Conservation (phyloP, 768 basidiomycete genomes). For the Kwoniella dejecticola region DNA sequence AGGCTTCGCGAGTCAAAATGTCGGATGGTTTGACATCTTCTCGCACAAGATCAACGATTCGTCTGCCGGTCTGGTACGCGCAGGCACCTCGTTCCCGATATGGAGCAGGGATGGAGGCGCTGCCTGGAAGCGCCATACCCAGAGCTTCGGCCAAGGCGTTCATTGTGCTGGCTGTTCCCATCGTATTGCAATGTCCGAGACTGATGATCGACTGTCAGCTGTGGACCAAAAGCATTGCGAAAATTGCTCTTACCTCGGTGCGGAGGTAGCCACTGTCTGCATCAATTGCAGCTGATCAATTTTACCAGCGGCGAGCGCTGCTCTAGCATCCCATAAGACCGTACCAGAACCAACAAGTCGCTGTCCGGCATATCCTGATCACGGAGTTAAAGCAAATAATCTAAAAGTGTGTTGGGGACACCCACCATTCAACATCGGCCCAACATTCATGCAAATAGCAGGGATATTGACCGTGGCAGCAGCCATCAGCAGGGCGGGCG, state of each 20-base stretch:
- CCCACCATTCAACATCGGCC: conserved; percentile 51
- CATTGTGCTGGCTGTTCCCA: conserved; percentile 54
- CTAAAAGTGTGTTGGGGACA: no score
- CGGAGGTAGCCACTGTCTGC: conserved; percentile 41
- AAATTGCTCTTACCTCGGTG: conserved; percentile 29
- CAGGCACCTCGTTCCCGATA: conserved; percentile 54
- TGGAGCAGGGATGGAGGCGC: conserved; percentile 49
- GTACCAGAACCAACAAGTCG: conserved; percentile 46
- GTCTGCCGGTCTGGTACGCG: conserved; percentile 47
- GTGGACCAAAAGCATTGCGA: not conserved
- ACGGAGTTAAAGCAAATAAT: no score
- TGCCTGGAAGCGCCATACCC: conserved; percentile 53
- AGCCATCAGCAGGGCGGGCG: conserved; percentile 50
- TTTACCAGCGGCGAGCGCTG: conserved; percentile 37
- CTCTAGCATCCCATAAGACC: conserved; percentile 47
- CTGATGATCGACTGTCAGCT: conserved; percentile 8
- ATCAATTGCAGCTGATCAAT: conserved; percentile 45
- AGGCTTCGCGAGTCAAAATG: conserved; percentile 44
- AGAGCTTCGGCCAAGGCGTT: conserved; percentile 53
- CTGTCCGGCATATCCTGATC: conserved; percentile 24
- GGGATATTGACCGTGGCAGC: conserved; percentile 53
- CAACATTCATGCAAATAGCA: conserved; percentile 53
- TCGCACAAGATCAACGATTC: conserved; percentile 51
- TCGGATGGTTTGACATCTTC: conserved; percentile 53
- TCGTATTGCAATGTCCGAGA: conserved; percentile 50